Evolutionary conservation across 345 rosid species (phyloP), one percentile per base, ranked within the genome.

Genomic region (Nasturtium officinale): DNA sequence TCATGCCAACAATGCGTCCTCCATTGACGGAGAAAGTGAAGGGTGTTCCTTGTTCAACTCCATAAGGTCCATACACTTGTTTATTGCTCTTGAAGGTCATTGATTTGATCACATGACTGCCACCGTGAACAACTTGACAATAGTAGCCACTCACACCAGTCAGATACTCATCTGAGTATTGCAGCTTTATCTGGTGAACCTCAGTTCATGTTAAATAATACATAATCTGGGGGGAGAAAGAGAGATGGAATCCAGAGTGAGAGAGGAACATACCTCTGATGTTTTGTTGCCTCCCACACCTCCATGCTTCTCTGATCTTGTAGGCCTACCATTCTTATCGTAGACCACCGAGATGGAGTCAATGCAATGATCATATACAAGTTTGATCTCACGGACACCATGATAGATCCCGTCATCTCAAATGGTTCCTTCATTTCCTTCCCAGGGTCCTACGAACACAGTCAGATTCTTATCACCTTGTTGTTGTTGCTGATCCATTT

Each of bases 321-420:
- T 57, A 54, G 96, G 80, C 65, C 77, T 86, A 16, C 90, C 87
- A 12, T 85, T 87, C 75, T 80, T 85, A 47, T 89, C 91, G 7
- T 90, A 93, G 15, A 87, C 81, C 20, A 82, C 75, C 5, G 54
- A 40, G 53, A 93, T 84, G 1, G 90, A 90, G 65, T 93, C 93
- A 10, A 89, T 87, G 78, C 97, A 89, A 47, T 70, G 82, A 43
- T 83, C 96, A 5, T 83, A 87, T 45, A 63, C 80, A 20, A 90
- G 78, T 12, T 65, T 80, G 74, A 93, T 88, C 73, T 86, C 87
- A 63, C 88, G 84, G 56, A 90, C 86, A 45, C 96, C 92, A 68
- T 80, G 35, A 73, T 86, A 75, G 35, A 69, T 71, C 35, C 95
- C 96, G 48, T 92, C 96, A 30, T 92, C 90, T 96, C 96, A 90